Evolutionary conservation across 1,284 basidiomycete genomes (phyloP).

Genomic region (Sporisorium reilianum): DNA sequence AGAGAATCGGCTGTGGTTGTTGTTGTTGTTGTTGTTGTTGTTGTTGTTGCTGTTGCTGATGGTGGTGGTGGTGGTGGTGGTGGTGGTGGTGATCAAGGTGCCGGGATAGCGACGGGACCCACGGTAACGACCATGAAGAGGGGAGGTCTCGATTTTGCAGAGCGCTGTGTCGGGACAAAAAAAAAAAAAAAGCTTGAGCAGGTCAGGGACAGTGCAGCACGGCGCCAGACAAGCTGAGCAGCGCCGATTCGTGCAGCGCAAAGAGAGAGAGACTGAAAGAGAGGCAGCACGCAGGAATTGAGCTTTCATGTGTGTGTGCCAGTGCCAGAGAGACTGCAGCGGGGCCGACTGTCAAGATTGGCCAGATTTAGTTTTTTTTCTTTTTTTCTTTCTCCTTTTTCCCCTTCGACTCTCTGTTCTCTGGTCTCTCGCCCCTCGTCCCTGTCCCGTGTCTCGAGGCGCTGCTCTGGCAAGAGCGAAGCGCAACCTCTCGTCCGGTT

Average conservation of each 20-base stretch:
- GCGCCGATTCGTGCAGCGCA: not conserved
- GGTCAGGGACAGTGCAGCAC: not conserved
- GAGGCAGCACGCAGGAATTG: not conserved
- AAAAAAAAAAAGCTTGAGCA: not conserved
- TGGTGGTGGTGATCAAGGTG: constrained; percentile 1
- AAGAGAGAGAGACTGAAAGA: not conserved
- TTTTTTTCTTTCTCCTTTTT: not conserved
- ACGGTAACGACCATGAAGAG: not conserved
- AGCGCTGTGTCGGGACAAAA: not conserved
- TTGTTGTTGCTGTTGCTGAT: not conserved
- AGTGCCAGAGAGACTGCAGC: not conserved
- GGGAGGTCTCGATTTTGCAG: not conserved
- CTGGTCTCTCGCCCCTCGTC: not conserved
- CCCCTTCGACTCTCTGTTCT: not conserved
- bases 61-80: not conserved
- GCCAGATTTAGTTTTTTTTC: too few species aligned
- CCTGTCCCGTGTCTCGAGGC: too few species aligned
- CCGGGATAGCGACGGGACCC: not conserved
- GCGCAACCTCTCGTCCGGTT: constrained; percentile 8
- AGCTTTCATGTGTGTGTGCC: not conserved
- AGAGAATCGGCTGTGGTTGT: too few species aligned
- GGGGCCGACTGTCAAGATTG: constrained; percentile 8
- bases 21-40: not conserved
- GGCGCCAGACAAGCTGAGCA: not conserved
- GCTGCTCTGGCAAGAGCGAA: too few species aligned